Conservation (phyloP, 129 eudicot species). For the Tagetes patula region DNA sequence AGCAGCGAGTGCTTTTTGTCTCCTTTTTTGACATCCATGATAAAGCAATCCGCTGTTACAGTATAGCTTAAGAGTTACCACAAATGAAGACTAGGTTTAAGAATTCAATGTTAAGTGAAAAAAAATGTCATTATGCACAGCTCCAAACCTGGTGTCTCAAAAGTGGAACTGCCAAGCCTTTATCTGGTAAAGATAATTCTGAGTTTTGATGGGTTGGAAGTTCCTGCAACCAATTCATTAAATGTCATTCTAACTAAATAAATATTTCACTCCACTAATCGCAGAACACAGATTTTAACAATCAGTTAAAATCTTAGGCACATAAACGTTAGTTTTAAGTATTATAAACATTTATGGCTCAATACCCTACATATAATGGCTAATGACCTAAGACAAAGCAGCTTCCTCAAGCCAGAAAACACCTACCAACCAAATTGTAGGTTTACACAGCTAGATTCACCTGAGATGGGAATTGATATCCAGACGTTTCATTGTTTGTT, state of each 20-base stretch:
- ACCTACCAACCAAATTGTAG: constrained; percentile 10
- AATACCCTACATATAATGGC: background rate
- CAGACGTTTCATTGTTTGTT: constrained; percentile 17
- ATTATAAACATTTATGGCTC: constrained; percentile 10
- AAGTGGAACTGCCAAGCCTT: constrained; percentile 72
- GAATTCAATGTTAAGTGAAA: constrained; percentile 14
- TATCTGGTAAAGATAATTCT: constrained; percentile 54
- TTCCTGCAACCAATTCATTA: constrained; percentile 44
- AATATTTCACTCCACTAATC: background rate
- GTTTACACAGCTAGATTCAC: constrained; percentile 22
- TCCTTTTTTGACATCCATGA: constrained; percentile 93
- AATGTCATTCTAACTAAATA: constrained; percentile 7
- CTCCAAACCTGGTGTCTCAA: constrained; percentile 77
- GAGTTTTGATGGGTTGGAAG: constrained; percentile 45
- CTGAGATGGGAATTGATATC: constrained; percentile 22
- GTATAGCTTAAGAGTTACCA: constrained; percentile 24
- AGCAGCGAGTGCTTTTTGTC: constrained; percentile 56
- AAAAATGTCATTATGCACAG: constrained; percentile 6
- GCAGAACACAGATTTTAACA: constrained; percentile 15
- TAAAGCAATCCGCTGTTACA: constrained; percentile 78
- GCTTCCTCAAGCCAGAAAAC: constrained; percentile 18
- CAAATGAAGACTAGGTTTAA: constrained; percentile 10
- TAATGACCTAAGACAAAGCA: constrained; percentile 7
- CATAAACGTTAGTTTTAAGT: constrained; percentile 8
- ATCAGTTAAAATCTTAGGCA: constrained; percentile 1